These are phyloP conservation scores for Hanseniaspora lachancei DNA, from an alignment of 805 yeast genomes.

Conservation along the genomic window DNA sequence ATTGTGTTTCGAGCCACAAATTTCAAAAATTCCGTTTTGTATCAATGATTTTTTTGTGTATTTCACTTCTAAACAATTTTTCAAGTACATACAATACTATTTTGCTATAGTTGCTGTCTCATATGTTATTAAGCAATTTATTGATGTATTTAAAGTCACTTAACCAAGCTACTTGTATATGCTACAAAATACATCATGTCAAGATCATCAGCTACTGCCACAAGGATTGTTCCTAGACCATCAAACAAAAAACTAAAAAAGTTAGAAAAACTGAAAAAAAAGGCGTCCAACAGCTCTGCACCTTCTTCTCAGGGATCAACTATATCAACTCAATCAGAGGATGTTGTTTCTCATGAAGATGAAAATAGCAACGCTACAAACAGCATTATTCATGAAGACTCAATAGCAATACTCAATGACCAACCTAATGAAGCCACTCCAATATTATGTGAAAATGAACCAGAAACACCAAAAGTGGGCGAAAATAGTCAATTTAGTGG, in stretches of 20 bases:
- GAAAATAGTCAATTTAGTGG: not conserved
- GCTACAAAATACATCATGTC: not conserved
- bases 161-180: not conserved
- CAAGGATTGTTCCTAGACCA: not conserved
- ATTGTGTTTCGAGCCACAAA: too few species aligned
- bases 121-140: too few species aligned
- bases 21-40: too few species aligned
- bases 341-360: not conserved
- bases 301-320: not conserved
- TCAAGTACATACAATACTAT: too few species aligned
- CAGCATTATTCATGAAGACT: not conserved
- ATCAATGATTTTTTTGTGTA: too few species aligned
- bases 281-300: not conserved
- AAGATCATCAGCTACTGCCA: not conserved
- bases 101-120: too few species aligned
- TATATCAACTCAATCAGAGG: not conserved
- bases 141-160: too few species aligned
- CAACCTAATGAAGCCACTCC: too few species aligned
- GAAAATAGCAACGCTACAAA: not conserved
- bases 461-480: too few species aligned
- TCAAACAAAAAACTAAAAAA: slow-evolving; percentile 4
- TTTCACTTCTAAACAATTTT: too few species aligned
- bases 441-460: too few species aligned
- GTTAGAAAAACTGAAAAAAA: not conserved
- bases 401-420: too few species aligned